phyloP scores from a whole-genome alignment of 202 grass and related monocot genomes.

The Panicum hallii region DNA sequence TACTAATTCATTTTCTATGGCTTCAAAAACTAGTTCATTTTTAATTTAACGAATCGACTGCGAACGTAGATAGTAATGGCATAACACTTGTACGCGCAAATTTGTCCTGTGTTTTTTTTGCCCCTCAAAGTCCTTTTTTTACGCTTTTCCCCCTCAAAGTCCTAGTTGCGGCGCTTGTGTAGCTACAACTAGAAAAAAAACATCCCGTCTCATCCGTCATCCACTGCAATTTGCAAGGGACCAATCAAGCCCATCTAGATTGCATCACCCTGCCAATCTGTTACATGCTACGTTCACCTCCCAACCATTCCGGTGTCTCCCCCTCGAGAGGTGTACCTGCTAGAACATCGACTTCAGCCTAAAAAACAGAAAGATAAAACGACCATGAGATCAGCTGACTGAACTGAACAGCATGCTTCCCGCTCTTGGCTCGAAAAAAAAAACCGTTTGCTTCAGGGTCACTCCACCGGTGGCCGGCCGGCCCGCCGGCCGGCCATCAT shows the following conservation, averaged over 20 bases:
- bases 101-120: too few species aligned
- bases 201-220: not conserved
- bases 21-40: too few species aligned
- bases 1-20: too few species aligned
- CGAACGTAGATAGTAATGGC: not conserved
- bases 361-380: not conserved
- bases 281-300: conserved; percentile 6
- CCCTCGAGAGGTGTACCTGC: not conserved
- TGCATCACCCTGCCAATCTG: conserved; percentile 9
- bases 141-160: not conserved
- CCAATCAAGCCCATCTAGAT: conserved; percentile 34
- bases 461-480: conserved; percentile 12
- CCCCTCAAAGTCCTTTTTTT: too few species aligned
- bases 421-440: conserved; percentile 19
- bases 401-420: not conserved
- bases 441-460: conserved; percentile 38
- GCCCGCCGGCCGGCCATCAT: not conserved
- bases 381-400: not conserved
- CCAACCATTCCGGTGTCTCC: not conserved
- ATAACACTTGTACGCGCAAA: not conserved
- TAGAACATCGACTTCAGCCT: not conserved
- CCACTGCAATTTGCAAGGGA: not conserved
- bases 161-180: not conserved
- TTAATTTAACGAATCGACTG: too few species aligned
- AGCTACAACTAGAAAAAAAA: not conserved